Conservation (phyloP, 768 basidiomycete species). For the Harrya chromipes region DNA sequence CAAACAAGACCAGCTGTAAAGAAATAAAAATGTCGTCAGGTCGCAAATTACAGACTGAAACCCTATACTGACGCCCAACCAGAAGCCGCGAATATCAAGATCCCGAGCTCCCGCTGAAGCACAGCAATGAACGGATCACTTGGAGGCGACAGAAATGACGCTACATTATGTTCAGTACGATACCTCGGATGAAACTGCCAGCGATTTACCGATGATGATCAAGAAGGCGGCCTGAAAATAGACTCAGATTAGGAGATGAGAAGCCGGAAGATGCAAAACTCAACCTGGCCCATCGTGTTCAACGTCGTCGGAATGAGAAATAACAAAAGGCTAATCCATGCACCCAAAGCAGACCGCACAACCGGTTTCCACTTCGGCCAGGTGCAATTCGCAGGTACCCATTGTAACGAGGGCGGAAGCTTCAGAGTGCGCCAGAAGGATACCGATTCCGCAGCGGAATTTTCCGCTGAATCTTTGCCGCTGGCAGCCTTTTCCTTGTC, state of each 20-base stretch:
- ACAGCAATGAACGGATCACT: slow-evolving; percentile 65
- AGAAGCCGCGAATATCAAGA: slow-evolving; percentile 44
- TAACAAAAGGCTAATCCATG: slow-evolving; percentile 57
- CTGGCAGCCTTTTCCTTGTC: not conserved
- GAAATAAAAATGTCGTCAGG: not conserved
- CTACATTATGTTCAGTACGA: slow-evolving; percentile 30
- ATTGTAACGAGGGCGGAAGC: slow-evolving; percentile 38
- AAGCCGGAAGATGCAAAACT: not conserved
- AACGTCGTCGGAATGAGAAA: slow-evolving; percentile 54
- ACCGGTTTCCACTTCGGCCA: slow-evolving; percentile 62
- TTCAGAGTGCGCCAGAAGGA: not conserved
- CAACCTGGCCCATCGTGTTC: slow-evolving; percentile 55
- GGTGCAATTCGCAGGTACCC: slow-evolving; percentile 57
- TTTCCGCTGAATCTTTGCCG: not conserved
- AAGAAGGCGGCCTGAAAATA: slow-evolving; percentile 55
- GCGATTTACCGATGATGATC: slow-evolving; percentile 53
- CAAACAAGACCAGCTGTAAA: slow-evolving; percentile 59
- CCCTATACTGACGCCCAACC: slow-evolving; percentile 59
- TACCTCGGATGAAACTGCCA: not conserved
- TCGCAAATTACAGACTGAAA: not conserved
- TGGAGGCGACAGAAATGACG: slow-evolving; percentile 64
- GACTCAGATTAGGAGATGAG: not conserved
- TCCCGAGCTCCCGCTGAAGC: slow-evolving; percentile 59
- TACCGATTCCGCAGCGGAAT: not conserved
- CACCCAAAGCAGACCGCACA: slow-evolving; percentile 58